Base-by-base conservation (phyloP, 495 filamentous ascomycete genomes). In the Talaromyces adpressus region DNA sequence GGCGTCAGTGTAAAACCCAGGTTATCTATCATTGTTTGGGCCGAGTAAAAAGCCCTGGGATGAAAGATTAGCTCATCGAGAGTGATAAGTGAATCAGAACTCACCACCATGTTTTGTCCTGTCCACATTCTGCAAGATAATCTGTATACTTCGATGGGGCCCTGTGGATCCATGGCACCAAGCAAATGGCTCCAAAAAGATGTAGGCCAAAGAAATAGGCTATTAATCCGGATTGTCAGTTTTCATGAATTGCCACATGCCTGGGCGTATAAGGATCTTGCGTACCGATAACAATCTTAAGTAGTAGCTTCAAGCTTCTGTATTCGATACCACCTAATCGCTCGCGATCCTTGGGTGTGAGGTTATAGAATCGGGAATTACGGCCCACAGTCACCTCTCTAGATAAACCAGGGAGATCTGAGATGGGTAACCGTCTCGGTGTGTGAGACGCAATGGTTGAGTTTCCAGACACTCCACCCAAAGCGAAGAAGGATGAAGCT, bases 311-410 rank as follows among this genome's bases (percentile, higher is more conserved):
- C 62, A 88, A 71, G 29, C 81, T 75, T 1, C 86, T 81, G 63
- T 88, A 88, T 70, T 88, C 85, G 61, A 89, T 84, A 8, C 85
- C 85, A 7, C 85, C 85, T 12, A 88, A 68, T 58, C 79, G 77
- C 62, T 87, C 84, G 45, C 84, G 73, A 65, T 88, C 83, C 62
- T 82, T 77, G 25, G 78, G 76, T n/a, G 81, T 83, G 58, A 88
- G 63, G 63, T 90, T 88, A 12, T 90, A 76, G 63, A 96, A 94
- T 4, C 84, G 81, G 11, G 90, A 93, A 70, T 94, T 94, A 32
- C 91, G 80, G 23, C 89, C 91, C 27, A 92, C 68, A 0, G 91
- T 93, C 6, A 89, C 72, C 7, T 23, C 67, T n/a, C 16, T 57
- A 23, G 53, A 57, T 2, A 57, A 70, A 16, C 72, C 75, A 16